A percentile compares a stretch with the other conserved stretches of the same genome.
Evolutionary conservation across 1,284 basidiomycete species (phyloP).

Genomic region (Coniophora puteana): DNA sequence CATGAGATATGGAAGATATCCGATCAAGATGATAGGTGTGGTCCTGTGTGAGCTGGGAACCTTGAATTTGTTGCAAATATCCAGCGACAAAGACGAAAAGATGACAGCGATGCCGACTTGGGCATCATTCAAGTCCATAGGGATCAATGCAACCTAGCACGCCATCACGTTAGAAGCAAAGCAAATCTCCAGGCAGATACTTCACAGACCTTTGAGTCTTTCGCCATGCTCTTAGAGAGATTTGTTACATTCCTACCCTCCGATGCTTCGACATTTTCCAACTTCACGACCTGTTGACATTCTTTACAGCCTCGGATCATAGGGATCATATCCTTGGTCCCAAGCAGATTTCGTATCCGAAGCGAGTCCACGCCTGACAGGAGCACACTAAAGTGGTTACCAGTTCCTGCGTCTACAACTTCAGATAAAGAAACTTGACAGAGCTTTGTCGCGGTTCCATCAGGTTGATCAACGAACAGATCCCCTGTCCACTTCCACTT

Average conservation of each 20-base stretch:
- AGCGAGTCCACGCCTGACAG: slow-evolving; percentile 38
- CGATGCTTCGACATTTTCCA: slow-evolving; percentile 39
- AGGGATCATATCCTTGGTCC: slow-evolving; percentile 38
- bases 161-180: slow-evolving; percentile 7
- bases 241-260: slow-evolving; percentile 39
- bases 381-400: slow-evolving; percentile 46
- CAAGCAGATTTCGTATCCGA: slow-evolving; percentile 43
- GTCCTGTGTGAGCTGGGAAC: slow-evolving; percentile 24
- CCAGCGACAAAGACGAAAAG: slow-evolving; percentile 31
- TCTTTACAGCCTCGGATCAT: slow-evolving; percentile 46
- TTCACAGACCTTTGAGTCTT: slow-evolving; percentile 37
- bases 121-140: slow-evolving; percentile 41
- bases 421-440: slow-evolving; percentile 49
- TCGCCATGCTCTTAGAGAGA: slow-evolving; percentile 43
- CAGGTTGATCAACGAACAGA: slow-evolving; percentile 29
- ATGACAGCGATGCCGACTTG: slow-evolving; percentile 42
- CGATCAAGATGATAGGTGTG: slow-evolving; percentile 19
- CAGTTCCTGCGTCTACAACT: slow-evolving; percentile 35
- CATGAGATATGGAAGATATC: slow-evolving; percentile 24
- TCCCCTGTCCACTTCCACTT: slow-evolving; percentile 51
- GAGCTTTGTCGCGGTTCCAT: slow-evolving; percentile 34
- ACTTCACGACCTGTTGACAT: slow-evolving; percentile 47
- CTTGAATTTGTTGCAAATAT: slow-evolving; percentile 24
- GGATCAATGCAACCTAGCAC: slow-evolving; percentile 46
- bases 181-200: slow-evolving; percentile 4